Evolutionary conservation across 2,329 filamentous ascomycete genomes (phyloP), one percentile per base, ranked within the genome.

Genomic region (Aspergillus floridensis): DNA sequence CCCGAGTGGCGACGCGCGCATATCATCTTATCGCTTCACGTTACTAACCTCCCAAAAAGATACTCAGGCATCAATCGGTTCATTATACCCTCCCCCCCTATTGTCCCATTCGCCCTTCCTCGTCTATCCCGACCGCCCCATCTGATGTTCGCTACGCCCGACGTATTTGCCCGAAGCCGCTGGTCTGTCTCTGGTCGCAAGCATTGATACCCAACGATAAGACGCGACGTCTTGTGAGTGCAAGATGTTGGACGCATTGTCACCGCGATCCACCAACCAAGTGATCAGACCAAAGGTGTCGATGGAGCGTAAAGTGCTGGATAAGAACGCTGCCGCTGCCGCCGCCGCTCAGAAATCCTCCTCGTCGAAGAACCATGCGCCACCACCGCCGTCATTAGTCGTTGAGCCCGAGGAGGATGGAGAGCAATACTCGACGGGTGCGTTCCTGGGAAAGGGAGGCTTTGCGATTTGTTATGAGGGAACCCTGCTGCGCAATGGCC

Each of bases 381-480:
- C 77, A 50, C 76, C 77, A 38, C 80, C 80, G 12, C 79, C 80
- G 24, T 60, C 75, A 12, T 64, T 77, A 51, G 75, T 82, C 12
- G 66, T 70, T 29, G 80, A 82, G 61, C 80, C 80, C 5, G 78
- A 73, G 21, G 72, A 75, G 32, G 69, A 75, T 57, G 75, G 75
- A 21, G 79, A 82, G 65, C 73, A 73, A 60, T 82, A 81, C 61
- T 65, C 73, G 2, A 79, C 77, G 1, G 80, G 80, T 11, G 72
- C 64, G 26, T 80, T 80, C 56, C 66, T 82, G 19, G 80, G 80
- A 0, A 81, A 81, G 67, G 80, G 80, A 41, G 80, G 80, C 0
- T 82, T 82, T 68, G 80, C 80, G 3, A 75, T 82, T 19, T 82
- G 80, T 59, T 81, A 81, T 58, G 79, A 82, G 65, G 80, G 79